Conservation (phyloP, 225 moss, liverwort and hornwort genomes). For the Anthoceros angustus region DNA sequence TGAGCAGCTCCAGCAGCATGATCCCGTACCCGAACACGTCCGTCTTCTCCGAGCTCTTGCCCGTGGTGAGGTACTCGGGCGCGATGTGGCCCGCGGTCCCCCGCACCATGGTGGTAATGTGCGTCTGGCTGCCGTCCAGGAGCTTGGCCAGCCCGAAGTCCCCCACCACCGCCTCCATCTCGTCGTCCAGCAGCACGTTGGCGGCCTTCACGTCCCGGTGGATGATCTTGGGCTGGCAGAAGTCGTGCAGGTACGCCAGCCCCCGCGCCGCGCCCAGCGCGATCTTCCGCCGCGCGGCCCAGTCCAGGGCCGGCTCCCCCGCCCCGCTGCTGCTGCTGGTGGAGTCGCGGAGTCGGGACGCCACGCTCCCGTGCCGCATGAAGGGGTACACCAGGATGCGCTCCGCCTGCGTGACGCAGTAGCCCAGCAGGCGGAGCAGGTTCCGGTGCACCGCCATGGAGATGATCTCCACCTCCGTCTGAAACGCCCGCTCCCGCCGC, state of each 20-base stretch:
- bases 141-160: slow-evolving; percentile 4
- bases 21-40: slow-evolving; percentile 3
- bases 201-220: slow-evolving; percentile 6
- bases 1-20: slow-evolving; percentile 4
- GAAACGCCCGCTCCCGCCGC: background rate
- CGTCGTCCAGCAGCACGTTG: slow-evolving; percentile 4
- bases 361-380: slow-evolving; percentile 5
- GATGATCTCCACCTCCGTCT: slow-evolving; percentile 5
- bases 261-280: background rate
- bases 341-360: background rate
- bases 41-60: slow-evolving; percentile 4
- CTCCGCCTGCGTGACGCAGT: slow-evolving; percentile 3
- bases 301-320: background rate
- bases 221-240: slow-evolving; percentile 4
- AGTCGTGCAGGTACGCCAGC: background rate
- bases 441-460: slow-evolving; percentile 3
- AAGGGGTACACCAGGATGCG: slow-evolving; percentile 2
- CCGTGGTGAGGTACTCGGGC: slow-evolving; percentile 5
- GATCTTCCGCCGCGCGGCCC: background rate
- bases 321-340: background rate
- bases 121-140: slow-evolving; percentile 4
- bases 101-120: slow-evolving; percentile 1
- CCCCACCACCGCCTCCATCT: background rate
- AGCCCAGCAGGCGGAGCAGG: background rate
- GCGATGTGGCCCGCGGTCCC: background rate